Base-by-base conservation (phyloP, 2,329 filamentous ascomycete genomes). In the Pezicula neosporulosa region DNA sequence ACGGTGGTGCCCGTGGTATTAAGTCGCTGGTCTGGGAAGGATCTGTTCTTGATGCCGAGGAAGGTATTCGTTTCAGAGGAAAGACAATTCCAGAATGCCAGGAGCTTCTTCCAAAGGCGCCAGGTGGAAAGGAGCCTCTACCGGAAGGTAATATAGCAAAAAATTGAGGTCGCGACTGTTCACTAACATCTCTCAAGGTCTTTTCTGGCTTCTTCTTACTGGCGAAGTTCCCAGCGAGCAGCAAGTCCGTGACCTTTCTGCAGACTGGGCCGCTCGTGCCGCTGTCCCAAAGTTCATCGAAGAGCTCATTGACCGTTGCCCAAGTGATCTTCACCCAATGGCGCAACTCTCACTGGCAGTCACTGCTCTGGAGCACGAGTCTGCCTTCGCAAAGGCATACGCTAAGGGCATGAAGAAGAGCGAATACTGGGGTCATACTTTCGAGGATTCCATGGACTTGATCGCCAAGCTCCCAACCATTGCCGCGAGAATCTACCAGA, bases 301-400 rank as follows among this genome's bases (percentile, higher is more conserved):
- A 82, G 94, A 99, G 81, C 88, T 99, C 72, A 96, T 99, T 77
- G 94, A 99, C 86, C 91, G 94, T 81, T 97, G 93, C 89, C 94
- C 94, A 66, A 94, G 82, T 78, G 91, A 96, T 75, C 90, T 99
- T 65, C 94, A 99, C 85, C 94, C 94, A 73, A 99, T 99, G 94
- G 93, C 94, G 58, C 94, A 99, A 80, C 95, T 99, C 83, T 97
- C 94, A 54, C 81, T 99, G 68, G 94, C 94, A 68, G 91, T 99
- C 67, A 96, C 89, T 65, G 94, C 94, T 69, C 92, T 99, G 69
- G 94, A 99, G 86, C 92, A 96, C 77, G 93, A 95, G 73, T 97
- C 94, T 58, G 85, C 89, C 61, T 99, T 99, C 77, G 87, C 94
- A 73, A 96, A 97, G 83, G 94, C 94, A 67, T 99, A 99, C 72